Evolutionary conservation across 169 alveolate species (phyloP).

Genomic region (Eimeria praecox): DNA sequence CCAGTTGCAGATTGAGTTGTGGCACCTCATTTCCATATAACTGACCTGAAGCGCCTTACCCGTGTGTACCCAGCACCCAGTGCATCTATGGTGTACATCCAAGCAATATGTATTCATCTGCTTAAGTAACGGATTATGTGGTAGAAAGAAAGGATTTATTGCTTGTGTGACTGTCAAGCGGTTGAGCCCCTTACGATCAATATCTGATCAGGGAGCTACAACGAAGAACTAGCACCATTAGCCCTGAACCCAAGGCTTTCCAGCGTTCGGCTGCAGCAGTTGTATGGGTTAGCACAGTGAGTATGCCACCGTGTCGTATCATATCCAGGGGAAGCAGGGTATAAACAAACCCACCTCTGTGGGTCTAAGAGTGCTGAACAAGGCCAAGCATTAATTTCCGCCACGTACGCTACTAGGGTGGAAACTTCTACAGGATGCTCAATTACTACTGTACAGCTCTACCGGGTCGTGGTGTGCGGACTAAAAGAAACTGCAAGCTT

Average conservation of each 20-base stretch:
- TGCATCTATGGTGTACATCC: background rate
- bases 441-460: background rate
- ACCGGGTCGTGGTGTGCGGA: background rate
- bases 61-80: background rate
- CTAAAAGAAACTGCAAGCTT: background rate
- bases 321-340: background rate
- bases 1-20: background rate
- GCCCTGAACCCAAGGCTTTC: background rate
- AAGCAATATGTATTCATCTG: background rate
- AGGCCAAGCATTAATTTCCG: background rate
- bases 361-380: background rate
- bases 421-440: background rate
- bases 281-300: background rate
- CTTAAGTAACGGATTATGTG: no score
- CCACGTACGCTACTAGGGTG: background rate
- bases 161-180: background rate
- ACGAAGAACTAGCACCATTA: background rate
- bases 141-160: background rate
- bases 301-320: background rate
- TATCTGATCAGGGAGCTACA: background rate
- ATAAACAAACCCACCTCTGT: background rate
- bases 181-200: background rate
- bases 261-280: background rate
- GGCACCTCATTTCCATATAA: background rate
- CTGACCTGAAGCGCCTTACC: background rate